A percentile compares a stretch with the other conserved stretches of the same genome.
phyloP scores from a whole-genome alignment of 2,329 filamentous ascomycete genomes.

The Colletotrichum sp. region DNA sequence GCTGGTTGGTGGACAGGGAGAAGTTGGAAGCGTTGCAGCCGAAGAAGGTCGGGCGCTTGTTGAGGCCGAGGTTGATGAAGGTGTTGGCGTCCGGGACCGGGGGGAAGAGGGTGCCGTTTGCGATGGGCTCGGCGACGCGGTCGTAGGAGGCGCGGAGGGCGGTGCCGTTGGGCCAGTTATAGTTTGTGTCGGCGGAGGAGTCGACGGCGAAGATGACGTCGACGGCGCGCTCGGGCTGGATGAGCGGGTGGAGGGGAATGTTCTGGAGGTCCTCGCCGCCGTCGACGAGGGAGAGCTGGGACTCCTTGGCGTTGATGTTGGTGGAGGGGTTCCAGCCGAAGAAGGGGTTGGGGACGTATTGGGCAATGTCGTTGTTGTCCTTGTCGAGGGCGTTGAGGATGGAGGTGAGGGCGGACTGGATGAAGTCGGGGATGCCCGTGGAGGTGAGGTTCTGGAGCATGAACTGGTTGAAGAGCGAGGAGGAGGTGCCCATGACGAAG shows the following conservation, averaged over 20 bases:
- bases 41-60: constrained; percentile 66
- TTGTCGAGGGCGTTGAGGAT: constrained; percentile 62
- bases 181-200: constrained; percentile 63
- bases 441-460: constrained; percentile 60
- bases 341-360: constrained; percentile 67
- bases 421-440: constrained; percentile 27
- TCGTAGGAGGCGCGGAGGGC: constrained; percentile 62
- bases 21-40: constrained; percentile 60
- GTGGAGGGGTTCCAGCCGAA: constrained; percentile 47
- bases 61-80: constrained; percentile 63
- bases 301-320: constrained; percentile 46
- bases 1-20: constrained; percentile 48
- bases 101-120: constrained; percentile 62
- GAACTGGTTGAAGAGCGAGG: constrained; percentile 81
- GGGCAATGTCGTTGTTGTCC: constrained; percentile 75
- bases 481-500: constrained; percentile 83
- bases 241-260: constrained; percentile 73
- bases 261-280: constrained; percentile 83
- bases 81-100: constrained; percentile 57
- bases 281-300: constrained; percentile 74
- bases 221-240: constrained; percentile 58
- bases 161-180: constrained; percentile 64
- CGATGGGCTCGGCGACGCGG: constrained; percentile 51
- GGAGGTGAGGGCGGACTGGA: constrained; percentile 47
- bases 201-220: constrained; percentile 70